phyloP scores from a whole-genome alignment of 306 rosid species.

The Ochetophila trinervis region DNA sequence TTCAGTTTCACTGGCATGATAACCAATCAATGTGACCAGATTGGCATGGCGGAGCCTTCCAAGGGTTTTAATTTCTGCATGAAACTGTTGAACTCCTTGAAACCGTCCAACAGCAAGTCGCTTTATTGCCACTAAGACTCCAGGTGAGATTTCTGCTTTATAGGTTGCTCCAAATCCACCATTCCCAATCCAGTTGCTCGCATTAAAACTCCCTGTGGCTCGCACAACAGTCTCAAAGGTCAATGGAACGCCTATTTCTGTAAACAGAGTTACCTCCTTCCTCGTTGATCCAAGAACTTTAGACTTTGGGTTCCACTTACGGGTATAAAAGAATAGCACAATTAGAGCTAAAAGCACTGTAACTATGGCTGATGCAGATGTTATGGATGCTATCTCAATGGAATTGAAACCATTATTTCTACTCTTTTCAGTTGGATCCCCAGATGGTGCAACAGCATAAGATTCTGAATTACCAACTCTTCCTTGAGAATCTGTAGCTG shows the following conservation, averaged over 20 bases:
- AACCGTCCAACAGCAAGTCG: constrained; percentile 89
- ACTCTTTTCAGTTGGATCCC: constrained; percentile 17
- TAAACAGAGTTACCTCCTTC: constrained; percentile 77
- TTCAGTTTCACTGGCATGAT: constrained; percentile 89
- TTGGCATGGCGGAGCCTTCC: constrained; percentile 86
- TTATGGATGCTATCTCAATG: constrained; percentile 86
- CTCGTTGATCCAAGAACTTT: constrained; percentile 53
- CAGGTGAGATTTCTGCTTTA: constrained; percentile 77
- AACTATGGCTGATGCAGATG: constrained; percentile 93
- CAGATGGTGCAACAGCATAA: constrained; percentile 39
- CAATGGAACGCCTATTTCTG: constrained; percentile 70
- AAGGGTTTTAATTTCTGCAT: constrained; percentile 84
- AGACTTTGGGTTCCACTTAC: constrained; percentile 79
- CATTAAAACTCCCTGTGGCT: constrained; percentile 74
- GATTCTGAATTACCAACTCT: constrained; percentile 29
- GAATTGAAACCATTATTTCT: constrained; percentile 52
- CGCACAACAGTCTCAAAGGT: constrained; percentile 75
- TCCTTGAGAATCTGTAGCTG: constrained; percentile 54
- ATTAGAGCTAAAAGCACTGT: constrained; percentile 76
- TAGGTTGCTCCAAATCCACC: constrained; percentile 98
- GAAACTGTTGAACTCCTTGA: constrained; percentile 86
- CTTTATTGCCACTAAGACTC: constrained; percentile 67
- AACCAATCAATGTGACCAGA: constrained; percentile 84
- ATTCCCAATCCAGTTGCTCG: constrained; percentile 85
- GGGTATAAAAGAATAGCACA: constrained; percentile 62